Evolutionary conservation across 805 yeast genomes (phyloP), one percentile per base, ranked within the genome.

Genomic region (Yarrowia hollandica): DNA sequence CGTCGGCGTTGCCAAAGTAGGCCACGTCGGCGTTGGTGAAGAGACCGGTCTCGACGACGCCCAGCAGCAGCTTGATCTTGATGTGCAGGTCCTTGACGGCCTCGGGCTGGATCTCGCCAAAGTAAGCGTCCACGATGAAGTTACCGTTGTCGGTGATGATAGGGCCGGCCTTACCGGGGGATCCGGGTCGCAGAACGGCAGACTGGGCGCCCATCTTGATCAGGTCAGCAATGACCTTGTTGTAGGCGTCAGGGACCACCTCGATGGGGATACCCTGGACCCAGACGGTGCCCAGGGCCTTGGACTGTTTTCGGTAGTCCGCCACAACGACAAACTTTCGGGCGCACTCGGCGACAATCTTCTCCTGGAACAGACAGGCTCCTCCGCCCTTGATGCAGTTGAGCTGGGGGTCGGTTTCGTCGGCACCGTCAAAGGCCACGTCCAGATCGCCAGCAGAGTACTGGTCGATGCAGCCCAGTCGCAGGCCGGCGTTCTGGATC

Each of bases 311-410:
- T 68, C 97, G 79, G 70, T 82, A 86, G 73, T 94, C 99, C 1
- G 98, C 99, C 55, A 94, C 97, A 18, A 92, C 79, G 23, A 94
- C 77, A 68, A 92, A 90, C 66, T 80, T 81, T 61, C 80, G 75
- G 3, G 97, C 83, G 62, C 89, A 82, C 60, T 82, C 79, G 15
- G 97, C 96, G 12, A 94, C 96, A 58, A 94, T 78, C 74, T 94
- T 94, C 72, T 94, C 99, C 75, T 92, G 99, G 75, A 94, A 86
- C 63, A 90, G 77, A 72, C 99, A 94, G 1, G 97, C 99, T 38
- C 99, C 99, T 50, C 99, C 99, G 65, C 99, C 99, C 74, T 94
- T 94, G 71, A 94, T 94, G 67, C 91, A 84, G 69, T 90, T 88
- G 66, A 94, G 78, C 18, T 78, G 69, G 4, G 81, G 69, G 72